Evolutionary conservation across 2,329 filamentous ascomycete genomes (phyloP).

Genomic region (Colletotrichum nymphaeae): DNA sequence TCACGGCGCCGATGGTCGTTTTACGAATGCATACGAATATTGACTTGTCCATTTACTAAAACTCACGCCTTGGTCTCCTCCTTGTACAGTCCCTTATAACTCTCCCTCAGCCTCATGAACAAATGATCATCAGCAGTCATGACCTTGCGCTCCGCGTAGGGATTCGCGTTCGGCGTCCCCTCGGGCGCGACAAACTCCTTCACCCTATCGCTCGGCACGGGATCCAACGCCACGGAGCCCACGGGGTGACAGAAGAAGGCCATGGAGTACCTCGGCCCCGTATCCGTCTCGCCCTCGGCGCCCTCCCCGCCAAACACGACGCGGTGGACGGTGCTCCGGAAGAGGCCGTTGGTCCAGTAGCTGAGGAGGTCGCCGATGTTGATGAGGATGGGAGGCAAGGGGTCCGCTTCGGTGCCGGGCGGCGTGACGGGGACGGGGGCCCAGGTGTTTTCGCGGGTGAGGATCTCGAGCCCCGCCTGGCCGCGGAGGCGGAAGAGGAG

Average conservation of each 20-base stretch:
- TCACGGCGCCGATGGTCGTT: neutral
- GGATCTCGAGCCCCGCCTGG: slow-evolving; percentile 88
- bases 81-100: slow-evolving; percentile 67
- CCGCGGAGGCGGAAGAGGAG: slow-evolving; percentile 88
- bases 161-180: slow-evolving; percentile 51
- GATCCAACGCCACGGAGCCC: slow-evolving; percentile 60
- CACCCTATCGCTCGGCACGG: slow-evolving; percentile 71
- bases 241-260: slow-evolving; percentile 77
- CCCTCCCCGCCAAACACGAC: slow-evolving; percentile 72
- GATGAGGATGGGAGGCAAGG: slow-evolving; percentile 82
- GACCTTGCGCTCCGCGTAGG: slow-evolving; percentile 64
- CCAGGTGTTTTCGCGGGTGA: slow-evolving; percentile 68
- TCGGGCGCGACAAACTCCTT: slow-evolving; percentile 50
- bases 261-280: slow-evolving; percentile 71
- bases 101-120: slow-evolving; percentile 69
- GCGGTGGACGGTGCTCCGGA: slow-evolving; percentile 89
- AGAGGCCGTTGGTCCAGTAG: slow-evolving; percentile 91
- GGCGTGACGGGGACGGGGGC: slow-evolving; percentile 76
- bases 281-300: slow-evolving; percentile 56
- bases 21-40: neutral
- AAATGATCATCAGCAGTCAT: slow-evolving; percentile 74
- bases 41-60: neutral
- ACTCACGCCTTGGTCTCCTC: slow-evolving; percentile 40
- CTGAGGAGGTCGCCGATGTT: slow-evolving; percentile 77
- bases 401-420: slow-evolving; percentile 66